A percentile compares a stretch with the other conserved stretches of the same genome.
Conservation (phyloP, 2,329 filamentous ascomycete species). For the Botrytis pseudocinerea region DNA sequence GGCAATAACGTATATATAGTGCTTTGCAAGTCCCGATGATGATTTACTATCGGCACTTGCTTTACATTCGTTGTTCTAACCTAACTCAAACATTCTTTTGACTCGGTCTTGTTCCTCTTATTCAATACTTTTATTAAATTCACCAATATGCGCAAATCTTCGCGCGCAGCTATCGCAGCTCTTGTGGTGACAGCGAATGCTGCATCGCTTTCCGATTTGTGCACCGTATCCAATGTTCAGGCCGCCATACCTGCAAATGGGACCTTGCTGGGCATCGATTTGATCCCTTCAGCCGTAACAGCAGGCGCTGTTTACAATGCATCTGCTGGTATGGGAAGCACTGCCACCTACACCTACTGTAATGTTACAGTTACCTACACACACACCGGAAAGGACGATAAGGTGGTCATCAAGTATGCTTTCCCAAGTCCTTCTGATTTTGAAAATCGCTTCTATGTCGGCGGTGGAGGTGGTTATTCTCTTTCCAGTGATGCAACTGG, state of each 20-base stretch:
- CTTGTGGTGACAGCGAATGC: slow-evolving; percentile 12
- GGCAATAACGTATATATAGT: not conserved
- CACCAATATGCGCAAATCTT: not conserved
- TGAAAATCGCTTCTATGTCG: slow-evolving; percentile 48
- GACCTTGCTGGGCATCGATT: slow-evolving; percentile 24
- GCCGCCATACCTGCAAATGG: slow-evolving; percentile 6
- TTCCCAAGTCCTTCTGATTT: slow-evolving; percentile 47
- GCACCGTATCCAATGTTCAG: slow-evolving; percentile 5
- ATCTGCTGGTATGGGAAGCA: slow-evolving; percentile 31
- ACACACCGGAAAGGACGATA: slow-evolving; percentile 44
- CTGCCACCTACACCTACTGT: slow-evolving; percentile 45
- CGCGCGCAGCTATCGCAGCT: slow-evolving; percentile 26
- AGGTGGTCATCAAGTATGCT: slow-evolving; percentile 45
- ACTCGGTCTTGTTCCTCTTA: not conserved
- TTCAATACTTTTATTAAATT: not conserved
- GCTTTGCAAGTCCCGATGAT: not conserved
- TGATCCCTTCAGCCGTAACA: slow-evolving; percentile 43
- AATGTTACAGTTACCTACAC: slow-evolving; percentile 50
- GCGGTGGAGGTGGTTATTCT: slow-evolving; percentile 49
- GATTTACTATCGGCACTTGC: not conserved
- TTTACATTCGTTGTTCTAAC: not conserved
- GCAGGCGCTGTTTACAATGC: slow-evolving; percentile 42
- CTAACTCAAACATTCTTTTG: not conserved
- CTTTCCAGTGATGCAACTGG: slow-evolving; percentile 43
- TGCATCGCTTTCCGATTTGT: not conserved